Percentiles rank a stretch among this genome's conserved stretches.
These are phyloP conservation scores for Lobosporangium transversale DNA, from an alignment of 192 early-diverging fungal species.

Conservation along the genomic window DNA sequence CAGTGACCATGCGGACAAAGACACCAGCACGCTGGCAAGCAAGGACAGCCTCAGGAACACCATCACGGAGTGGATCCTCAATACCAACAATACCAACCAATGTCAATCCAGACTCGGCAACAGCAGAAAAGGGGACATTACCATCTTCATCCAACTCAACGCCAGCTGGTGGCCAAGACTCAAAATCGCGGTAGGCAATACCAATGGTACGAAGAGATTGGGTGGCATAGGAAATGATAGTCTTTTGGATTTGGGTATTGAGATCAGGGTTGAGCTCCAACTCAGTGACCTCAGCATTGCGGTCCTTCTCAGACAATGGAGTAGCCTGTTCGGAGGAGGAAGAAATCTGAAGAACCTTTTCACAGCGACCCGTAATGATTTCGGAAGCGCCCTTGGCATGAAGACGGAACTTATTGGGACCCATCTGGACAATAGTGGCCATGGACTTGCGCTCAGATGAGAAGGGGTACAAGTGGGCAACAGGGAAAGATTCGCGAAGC, in stretches of 20 bases:
- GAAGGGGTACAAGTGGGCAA: conserved; percentile 87
- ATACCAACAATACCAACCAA: conserved; percentile 94
- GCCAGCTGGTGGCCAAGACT: conserved; percentile 61
- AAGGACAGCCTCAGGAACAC: conserved; percentile 90
- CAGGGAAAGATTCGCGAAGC: conserved; percentile 67
- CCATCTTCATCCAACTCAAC: conserved; percentile 55
- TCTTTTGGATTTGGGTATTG: conserved; percentile 51
- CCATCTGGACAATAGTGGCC: conserved; percentile 75
- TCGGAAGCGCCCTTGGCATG: conserved; percentile 96
- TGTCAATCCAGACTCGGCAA: conserved; percentile 67
- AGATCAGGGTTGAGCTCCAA: conserved; percentile 46
- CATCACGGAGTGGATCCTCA: conserved; percentile 94
- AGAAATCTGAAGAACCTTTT: conserved; percentile 61
- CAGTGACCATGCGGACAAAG: conserved; percentile 98
- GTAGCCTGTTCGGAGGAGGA: conserved; percentile 24
- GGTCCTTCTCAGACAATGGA: conserved; percentile 34
- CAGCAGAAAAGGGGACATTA: conserved; percentile 63
- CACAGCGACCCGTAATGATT: conserved; percentile 76
- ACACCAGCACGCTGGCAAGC: conserved; percentile 91
- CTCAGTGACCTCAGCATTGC: conserved; percentile 37
- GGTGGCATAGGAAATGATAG: conserved; percentile 76
- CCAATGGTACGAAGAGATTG: conserved; percentile 91
- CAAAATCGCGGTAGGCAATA: conserved; percentile 85
- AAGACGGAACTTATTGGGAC: conserved; percentile 68
- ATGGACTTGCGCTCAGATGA: conserved; percentile 92